phyloP scores from a whole-genome alignment of 2,329 filamentous ascomycete genomes.

The Scleromitrula shiraiana region DNA sequence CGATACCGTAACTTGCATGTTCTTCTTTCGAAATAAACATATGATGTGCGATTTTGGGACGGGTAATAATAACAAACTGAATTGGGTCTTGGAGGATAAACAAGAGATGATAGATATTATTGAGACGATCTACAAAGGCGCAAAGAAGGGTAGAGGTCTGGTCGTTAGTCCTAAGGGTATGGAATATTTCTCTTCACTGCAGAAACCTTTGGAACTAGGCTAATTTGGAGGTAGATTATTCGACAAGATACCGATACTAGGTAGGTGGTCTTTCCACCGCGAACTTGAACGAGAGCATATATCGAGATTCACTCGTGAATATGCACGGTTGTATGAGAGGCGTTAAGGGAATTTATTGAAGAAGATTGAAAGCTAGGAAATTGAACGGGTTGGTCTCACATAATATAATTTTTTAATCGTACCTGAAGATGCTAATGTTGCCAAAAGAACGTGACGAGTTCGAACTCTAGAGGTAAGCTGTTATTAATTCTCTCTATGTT shows the following conservation, averaged over 20 bases:
- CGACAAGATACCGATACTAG: conserved; percentile 62
- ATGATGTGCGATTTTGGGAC: conserved; percentile 99
- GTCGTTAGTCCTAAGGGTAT: conserved; percentile 84
- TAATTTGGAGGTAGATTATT: conserved; percentile 40
- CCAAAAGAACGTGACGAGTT: conserved; percentile 13
- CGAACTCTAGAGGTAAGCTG: background rate
- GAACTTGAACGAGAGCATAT: no score
- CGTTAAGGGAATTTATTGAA: conserved; percentile 11
- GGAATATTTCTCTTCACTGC: no score
- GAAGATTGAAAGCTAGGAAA: conserved; percentile 6
- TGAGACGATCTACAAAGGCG: conserved; percentile 96
- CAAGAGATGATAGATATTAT: conserved; percentile 98
- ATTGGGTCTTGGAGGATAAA: conserved; percentile 95
- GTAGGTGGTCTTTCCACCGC: no score
- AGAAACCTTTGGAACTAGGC: conserved; percentile 1
- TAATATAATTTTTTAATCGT: conserved; percentile 14
- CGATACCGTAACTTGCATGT: conserved; percentile 92
- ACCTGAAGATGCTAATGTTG: conserved; percentile 18
- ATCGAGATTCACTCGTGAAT: no score
- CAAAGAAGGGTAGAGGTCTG: conserved; percentile 93
- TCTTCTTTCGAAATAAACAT: conserved; percentile 97
- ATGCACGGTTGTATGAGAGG: conserved; percentile 3
- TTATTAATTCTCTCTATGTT: background rate
- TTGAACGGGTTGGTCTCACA: conserved; percentile 33
- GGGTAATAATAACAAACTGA: conserved; percentile 97